Base-by-base conservation (phyloP, 345 rosid species). In the Eucalyptus camaldulensis region DNA sequence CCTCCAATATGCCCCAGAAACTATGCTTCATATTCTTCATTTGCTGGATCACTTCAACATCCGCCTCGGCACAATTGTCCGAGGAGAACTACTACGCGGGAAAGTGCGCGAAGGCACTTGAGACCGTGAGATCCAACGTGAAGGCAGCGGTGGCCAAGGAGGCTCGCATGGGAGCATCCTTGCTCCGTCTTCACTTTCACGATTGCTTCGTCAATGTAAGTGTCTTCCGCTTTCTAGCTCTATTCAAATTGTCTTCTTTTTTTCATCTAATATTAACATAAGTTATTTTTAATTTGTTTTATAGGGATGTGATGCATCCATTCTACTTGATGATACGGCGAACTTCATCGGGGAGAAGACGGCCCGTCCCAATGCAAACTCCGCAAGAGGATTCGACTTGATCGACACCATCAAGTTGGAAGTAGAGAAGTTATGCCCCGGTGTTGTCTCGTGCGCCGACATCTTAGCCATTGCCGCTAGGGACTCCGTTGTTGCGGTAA, bases 161-260 rank as follows among this genome's bases (percentile, higher is more conserved):
- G 67, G 49, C 92, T 87, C 92, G 94, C 89, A 91, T 91, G 94
- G 94, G 91, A 22, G 94, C 94, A 8, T 92, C 94, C 21, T 83
- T 92, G 80, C 89, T 91, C 49, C 93, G 92, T 19, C 91, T 92
- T 65, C 91, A 90, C 83, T 92, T 91, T 87, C 92, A 91, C 50
- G 88, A 89, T 47, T 92, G 93, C 90, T 92, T 92, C 49, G 92
- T 91, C 81, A 81, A 92, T 86, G 94, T 87, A 92, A 90, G 92
- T 91, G 31, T 7, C 43, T 19, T 22, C 27, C 24, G 7, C 33
- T 49, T 49, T 45, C 17, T 69, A 27, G 8, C 58, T 51, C 7
- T n/a, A n/a, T n/a, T n/a, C n/a, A n/a, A n/a, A n/a, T n/a, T n/a
- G n/a, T n/a, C n/a, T n/a, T n/a, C n/a, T n/a, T n/a, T n/a, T n/a